Evolutionary conservation across 148 eudicot species (phyloP).

Genomic region (Polygonum maritimum): DNA sequence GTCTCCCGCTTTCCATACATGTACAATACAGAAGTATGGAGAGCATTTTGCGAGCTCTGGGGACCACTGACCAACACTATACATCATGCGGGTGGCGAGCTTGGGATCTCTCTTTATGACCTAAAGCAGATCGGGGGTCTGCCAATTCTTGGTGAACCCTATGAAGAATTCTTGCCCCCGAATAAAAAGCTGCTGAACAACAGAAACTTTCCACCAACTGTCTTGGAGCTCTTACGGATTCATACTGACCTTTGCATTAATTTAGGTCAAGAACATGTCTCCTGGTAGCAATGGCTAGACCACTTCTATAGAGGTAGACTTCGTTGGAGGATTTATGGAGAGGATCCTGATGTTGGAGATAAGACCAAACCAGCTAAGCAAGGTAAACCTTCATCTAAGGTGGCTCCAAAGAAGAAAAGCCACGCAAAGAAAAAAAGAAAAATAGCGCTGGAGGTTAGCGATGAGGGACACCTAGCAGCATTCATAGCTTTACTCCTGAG

Average conservation of each 20-base stretch:
- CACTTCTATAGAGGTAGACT: not conserved
- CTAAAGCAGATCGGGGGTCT: not conserved
- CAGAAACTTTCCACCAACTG: not conserved
- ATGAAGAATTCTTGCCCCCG: not conserved
- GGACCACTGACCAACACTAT: not conserved
- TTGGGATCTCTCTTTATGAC: not conserved
- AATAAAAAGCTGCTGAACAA: not conserved
- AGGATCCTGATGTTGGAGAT: too few species aligned
- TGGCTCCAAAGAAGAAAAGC: not conserved
- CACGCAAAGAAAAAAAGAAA: not conserved
- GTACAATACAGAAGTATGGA: not conserved
- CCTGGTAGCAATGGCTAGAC: not conserved
- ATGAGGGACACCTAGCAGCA: not conserved
- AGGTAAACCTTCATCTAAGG: too few species aligned
- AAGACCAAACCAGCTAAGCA: too few species aligned
- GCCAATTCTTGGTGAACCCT: not conserved
- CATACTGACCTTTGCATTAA: not conserved
- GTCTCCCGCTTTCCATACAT: not conserved
- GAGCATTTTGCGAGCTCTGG: not conserved
- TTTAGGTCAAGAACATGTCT: not conserved
- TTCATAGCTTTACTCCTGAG: not conserved
- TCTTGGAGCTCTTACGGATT: not conserved
- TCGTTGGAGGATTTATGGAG: too few species aligned
- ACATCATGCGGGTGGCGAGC: not conserved
- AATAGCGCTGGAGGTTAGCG: not conserved